Base-by-base conservation (phyloP, 179 eudicot species). In the Carnegiea gigantea region DNA sequence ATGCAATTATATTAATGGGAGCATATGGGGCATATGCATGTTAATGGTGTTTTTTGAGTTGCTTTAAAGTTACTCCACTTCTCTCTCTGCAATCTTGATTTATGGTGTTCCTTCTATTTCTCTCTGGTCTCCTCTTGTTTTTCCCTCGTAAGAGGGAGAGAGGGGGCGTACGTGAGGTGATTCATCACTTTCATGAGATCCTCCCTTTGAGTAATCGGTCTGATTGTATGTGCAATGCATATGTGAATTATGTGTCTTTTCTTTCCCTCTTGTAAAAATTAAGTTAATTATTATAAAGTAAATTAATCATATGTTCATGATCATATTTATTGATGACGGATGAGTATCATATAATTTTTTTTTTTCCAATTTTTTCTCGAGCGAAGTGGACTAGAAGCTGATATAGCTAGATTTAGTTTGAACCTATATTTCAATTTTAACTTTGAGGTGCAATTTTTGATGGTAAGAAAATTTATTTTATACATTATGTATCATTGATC, bases 1-100 rank as follows among this genome's bases (percentile, higher is more conserved):
- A 71, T 59, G 72, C 75, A 30, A 43, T 77, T 70, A 51, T 30
- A 70, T 70, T 70, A 76, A 80, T 76, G 62, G 43, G 74, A 57
- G 77, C 57, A 57, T 18, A 67, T 78, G 71, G 40, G 46, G 73
- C 57, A 49, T 73, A 48, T 78, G 73, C 79, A 48, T 77, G 21
- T 68, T 83, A n/a, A 53, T 79, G 51, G 46, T 78, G 60, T 78
- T 40, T 62, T 78, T 67, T 26, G 65, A 84, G 81, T 84, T 12
- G 80, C 86, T 84, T 84, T 73, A 33, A 77, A 80, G 83, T 84
- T 48, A 84, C 86, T 80, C 76, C 68, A 57, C 62, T 57, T 75
- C 79, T 30, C 18, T 12, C 72, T 15, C 46, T 40, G 9, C 44
- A 5, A 51, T 51, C 17, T 51, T 33, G 0, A 33, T 33, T 51